Percentiles rank a stretch among this genome's conserved stretches.
Evolutionary conservation across 345 rosid species (phyloP).

Genomic region (Stellera chamaejasme): DNA sequence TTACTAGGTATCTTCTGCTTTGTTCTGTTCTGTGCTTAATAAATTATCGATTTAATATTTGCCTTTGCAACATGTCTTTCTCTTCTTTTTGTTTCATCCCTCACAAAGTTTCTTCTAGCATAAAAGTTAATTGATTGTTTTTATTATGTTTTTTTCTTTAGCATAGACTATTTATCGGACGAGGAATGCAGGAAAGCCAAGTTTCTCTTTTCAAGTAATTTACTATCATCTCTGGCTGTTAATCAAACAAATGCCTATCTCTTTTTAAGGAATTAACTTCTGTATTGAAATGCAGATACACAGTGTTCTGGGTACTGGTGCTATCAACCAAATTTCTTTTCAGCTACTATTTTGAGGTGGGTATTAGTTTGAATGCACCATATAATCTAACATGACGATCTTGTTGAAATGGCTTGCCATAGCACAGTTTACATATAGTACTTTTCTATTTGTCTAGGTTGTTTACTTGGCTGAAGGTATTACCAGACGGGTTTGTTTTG

Average conservation of each 20-base stretch:
- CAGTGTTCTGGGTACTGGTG: constrained; percentile 80
- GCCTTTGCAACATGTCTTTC: too few relatives aligned
- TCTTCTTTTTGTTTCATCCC: too few relatives aligned
- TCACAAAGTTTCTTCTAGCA: too few relatives aligned
- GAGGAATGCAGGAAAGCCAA: constrained; percentile 97
- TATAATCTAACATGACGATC: too few relatives aligned
- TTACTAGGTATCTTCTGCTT: too few relatives aligned
- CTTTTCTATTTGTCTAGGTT: too few relatives aligned
- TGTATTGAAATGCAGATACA: constrained; percentile 45
- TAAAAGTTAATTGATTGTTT: constrained; percentile 4
- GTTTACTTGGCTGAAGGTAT: too few relatives aligned
- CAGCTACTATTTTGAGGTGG: constrained; percentile 90
- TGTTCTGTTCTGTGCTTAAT: too few relatives aligned
- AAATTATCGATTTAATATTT: too few relatives aligned
- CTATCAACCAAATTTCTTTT: constrained; percentile 61
- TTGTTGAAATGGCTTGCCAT: too few relatives aligned
- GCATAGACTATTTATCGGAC: constrained; percentile 83
- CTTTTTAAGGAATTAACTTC: not conserved
- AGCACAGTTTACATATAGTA: too few relatives aligned
- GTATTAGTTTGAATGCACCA: constrained; percentile 5
- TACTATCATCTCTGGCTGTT: constrained; percentile 11
- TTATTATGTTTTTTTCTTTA: constrained; percentile 21
- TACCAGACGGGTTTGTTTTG: too few relatives aligned
- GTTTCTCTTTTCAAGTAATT: constrained; percentile 76
- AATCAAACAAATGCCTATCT: constrained; percentile 12